These are phyloP conservation scores for Drosera capensis DNA, from an alignment of 148 eudicot genomes.

Conservation along the genomic window DNA sequence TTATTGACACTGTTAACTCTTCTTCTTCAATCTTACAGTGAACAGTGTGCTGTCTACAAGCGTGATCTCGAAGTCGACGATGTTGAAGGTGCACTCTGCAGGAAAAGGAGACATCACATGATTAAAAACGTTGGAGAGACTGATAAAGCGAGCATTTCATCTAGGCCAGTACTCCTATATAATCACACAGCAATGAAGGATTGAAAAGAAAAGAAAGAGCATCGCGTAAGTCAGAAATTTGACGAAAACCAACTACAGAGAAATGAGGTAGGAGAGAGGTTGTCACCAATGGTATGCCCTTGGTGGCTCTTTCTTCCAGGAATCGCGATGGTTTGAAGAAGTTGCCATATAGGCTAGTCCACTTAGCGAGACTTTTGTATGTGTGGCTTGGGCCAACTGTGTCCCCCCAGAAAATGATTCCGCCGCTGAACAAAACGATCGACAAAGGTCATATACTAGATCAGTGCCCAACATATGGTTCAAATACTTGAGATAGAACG, in stretches of 20 bases:
- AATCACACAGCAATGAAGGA: background rate
- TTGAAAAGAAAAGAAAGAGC: conserved; percentile 1
- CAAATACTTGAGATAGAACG: background rate
- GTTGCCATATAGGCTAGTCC: conserved; percentile 53
- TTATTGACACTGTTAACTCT: no score
- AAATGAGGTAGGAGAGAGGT: conserved; percentile 2
- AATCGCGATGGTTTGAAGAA: conserved; percentile 76
- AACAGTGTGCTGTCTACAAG: conserved; percentile 28
- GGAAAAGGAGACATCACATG: conserved; percentile 3
- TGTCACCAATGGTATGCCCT: conserved; percentile 64
- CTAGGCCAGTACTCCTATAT: background rate
- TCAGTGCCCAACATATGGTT: background rate
- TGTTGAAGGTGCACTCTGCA: conserved; percentile 63
- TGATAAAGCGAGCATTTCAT: background rate
- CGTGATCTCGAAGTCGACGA: conserved; percentile 26
- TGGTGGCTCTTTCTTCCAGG: conserved; percentile 79
- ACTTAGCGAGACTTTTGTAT: conserved; percentile 57
- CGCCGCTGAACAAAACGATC: conserved; percentile 52
- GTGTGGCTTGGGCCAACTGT: conserved; percentile 55
- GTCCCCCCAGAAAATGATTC: conserved; percentile 90
- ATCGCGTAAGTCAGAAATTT: background rate
- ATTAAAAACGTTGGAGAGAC: background rate
- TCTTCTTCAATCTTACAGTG: background rate
- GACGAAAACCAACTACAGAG: background rate
- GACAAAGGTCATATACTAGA: background rate